Base-by-base conservation (phyloP, 352 stramenopile species). In the Aphanomyces stellatus region DNA sequence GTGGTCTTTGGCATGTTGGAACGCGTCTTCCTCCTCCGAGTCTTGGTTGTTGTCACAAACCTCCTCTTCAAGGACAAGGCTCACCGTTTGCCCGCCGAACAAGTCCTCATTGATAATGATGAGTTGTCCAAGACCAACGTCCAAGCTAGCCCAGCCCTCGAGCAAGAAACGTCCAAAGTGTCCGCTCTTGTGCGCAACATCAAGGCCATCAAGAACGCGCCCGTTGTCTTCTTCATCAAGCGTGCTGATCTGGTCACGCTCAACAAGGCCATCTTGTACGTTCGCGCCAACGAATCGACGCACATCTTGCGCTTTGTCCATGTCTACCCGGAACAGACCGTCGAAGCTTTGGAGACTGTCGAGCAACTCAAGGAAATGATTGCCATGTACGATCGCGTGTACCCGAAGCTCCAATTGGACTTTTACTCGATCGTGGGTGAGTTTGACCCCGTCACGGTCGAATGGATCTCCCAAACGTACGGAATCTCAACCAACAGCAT, bases 251-350 rank as follows among this genome's bases (percentile, higher is more conserved):
- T 97, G 3, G 76, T 88, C 37, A 66, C 96, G 35, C 71, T 97
- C 40, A 98, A 98, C 76, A 98, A 98, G 71, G 91, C 90, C 3
- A 93, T 98, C 56, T 72, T 98, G 2, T 98, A 98, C 69, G 91
- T 98, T 37, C 85, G 85, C 28, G 79, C 88, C 49, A 98, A 98
- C 71, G 85, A 93, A 42, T 85, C 97, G 69, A 97, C 90, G 35
- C 86, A 93, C 73, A 93, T 90, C 60, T 75, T 98, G 33, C 80
- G 90, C 51, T 78, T 98, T 30, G 85, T 97, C 15, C 90, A 98
- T 74, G 76, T 92, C 40, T 85, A 77, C 49, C 62, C 68, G 1
- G 68, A 60, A 13, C 62, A 71, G 19, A 30, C 62, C 22, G 69
- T 74, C 28, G 57, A 74, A 43, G 46, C 19, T 5, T 41, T 65